Evolutionary conservation across 2,329 filamentous ascomycete species (phyloP).

Genomic region (Cladosporium sp.): DNA sequence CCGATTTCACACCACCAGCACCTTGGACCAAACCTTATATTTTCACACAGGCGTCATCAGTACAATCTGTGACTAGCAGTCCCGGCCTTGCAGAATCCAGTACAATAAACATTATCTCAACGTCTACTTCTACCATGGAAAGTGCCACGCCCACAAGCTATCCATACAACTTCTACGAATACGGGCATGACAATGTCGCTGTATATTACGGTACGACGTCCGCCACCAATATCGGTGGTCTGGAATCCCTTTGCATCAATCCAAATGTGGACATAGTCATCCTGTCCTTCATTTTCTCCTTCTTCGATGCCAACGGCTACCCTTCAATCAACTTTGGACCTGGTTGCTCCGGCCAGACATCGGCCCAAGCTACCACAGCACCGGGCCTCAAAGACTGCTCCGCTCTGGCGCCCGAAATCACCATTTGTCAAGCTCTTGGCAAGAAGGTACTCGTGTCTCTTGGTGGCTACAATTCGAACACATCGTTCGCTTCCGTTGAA

Average conservation of each 20-base stretch:
- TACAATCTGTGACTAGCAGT: neutral
- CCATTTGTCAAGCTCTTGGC: slow-evolving; percentile 39
- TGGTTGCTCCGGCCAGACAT: slow-evolving; percentile 29
- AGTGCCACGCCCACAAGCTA: neutral
- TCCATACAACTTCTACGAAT: slow-evolving; percentile 35
- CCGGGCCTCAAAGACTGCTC: slow-evolving; percentile 39
- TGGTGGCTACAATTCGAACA: slow-evolving; percentile 35
- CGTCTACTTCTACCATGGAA: neutral
- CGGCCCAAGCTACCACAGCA: slow-evolving; percentile 30
- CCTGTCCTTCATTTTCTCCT: slow-evolving; percentile 52
- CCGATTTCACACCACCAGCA: neutral
- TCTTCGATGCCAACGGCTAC: slow-evolving; percentile 42
- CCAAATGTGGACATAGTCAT: slow-evolving; percentile 52
- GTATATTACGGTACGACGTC: slow-evolving; percentile 55
- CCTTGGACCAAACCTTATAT: slow-evolving; percentile 1
- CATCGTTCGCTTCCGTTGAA: slow-evolving; percentile 25
- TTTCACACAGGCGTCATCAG: neutral
- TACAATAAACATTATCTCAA: too few species aligned
- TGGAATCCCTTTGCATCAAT: slow-evolving; percentile 51
- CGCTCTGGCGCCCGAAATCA: slow-evolving; percentile 37
- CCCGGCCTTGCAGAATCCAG: neutral
- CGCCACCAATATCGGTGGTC: slow-evolving; percentile 38
- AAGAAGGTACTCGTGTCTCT: slow-evolving; percentile 46
- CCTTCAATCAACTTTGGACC: slow-evolving; percentile 33
- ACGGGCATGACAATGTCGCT: slow-evolving; percentile 46